Evolutionary conservation across 2,329 filamentous ascomycete genomes (phyloP).

Genomic region (Thermothelomyces thermophilus): DNA sequence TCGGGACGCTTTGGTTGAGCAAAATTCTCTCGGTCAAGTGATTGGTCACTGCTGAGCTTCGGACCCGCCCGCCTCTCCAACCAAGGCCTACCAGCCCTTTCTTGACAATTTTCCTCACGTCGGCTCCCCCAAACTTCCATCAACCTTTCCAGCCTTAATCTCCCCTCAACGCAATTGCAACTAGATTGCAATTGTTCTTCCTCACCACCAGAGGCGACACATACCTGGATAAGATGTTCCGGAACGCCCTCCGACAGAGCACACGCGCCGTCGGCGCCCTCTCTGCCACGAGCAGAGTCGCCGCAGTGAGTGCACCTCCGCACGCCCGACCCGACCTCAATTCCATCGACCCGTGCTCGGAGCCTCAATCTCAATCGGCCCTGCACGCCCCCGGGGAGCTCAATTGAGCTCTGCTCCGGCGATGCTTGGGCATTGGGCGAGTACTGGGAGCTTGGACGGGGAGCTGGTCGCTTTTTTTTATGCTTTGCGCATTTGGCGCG

Average conservation of each 20-base stretch:
- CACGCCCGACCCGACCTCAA: slow-evolving; percentile 35
- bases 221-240: slow-evolving; percentile 73
- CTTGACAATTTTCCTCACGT: slow-evolving; percentile 28
- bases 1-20: slow-evolving; percentile 23
- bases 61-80: slow-evolving; percentile 22
- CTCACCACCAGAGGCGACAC: slow-evolving; percentile 44
- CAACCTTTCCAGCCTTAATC: slow-evolving; percentile 43
- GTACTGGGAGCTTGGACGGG: slow-evolving; percentile 34
- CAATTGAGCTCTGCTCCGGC: slow-evolving; percentile 34
- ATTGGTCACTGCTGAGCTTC: slow-evolving; percentile 22
- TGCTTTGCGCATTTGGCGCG: slow-evolving; percentile 20
- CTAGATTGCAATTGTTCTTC: slow-evolving; percentile 55
- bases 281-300: slow-evolving; percentile 85
- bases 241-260: slow-evolving; percentile 96
- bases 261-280: slow-evolving; percentile 90
- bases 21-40: slow-evolving; percentile 24
- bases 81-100: slow-evolving; percentile 25
- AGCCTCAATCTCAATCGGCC: slow-evolving; percentile 33
- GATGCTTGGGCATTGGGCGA: slow-evolving; percentile 26
- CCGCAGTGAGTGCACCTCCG: slow-evolving; percentile 72
- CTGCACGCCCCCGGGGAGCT: slow-evolving; percentile 27
- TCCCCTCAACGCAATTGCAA: slow-evolving; percentile 58
- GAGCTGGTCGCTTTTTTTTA: slow-evolving; percentile 29
- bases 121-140: slow-evolving; percentile 34
- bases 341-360: slow-evolving; percentile 41